Percentiles rank a stretch among this genome's conserved stretches.
Conservation (phyloP, 2,329 filamentous ascomycete genomes). For the Ceratocystis huliohia region DNA sequence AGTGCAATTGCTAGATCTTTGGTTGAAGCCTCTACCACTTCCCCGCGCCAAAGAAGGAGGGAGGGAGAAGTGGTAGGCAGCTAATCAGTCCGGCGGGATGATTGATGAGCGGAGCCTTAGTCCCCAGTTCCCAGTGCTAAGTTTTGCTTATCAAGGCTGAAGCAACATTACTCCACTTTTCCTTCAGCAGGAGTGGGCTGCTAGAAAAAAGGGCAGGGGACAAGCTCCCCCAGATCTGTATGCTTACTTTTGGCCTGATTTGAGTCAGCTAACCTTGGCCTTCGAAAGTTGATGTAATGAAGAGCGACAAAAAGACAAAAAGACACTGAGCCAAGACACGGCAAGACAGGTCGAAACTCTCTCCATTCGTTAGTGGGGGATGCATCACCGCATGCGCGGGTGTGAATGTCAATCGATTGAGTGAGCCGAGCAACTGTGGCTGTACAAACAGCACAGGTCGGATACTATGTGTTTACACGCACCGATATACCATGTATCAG, state of each 20-base stretch:
- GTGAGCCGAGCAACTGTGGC: conserved; percentile 7
- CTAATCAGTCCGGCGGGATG: not conserved
- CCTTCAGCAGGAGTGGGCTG: not conserved
- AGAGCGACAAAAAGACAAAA: not conserved
- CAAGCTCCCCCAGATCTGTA: not conserved
- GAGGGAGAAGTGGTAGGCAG: not conserved
- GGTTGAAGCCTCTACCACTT: not conserved
- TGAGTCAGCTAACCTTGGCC: not conserved
- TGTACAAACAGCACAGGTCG: conserved; percentile 3
- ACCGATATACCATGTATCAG: conserved; percentile 7
- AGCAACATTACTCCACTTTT: not conserved
- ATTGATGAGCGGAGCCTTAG: not conserved
- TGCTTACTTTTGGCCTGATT: not conserved
- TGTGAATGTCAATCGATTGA: not conserved
- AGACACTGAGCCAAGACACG: not conserved
- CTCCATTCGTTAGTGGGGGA: not conserved
- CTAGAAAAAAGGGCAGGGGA: not conserved
- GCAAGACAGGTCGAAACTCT: not conserved
- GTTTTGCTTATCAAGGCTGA: not conserved
- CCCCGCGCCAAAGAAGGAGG: not conserved
- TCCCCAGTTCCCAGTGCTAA: not conserved
- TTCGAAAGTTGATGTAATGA: not conserved
- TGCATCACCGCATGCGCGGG: not conserved
- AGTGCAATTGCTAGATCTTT: not conserved
- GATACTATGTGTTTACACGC: not conserved